Conservation (phyloP, 2,329 filamentous ascomycete genomes). For the Fusarium nodosum region DNA sequence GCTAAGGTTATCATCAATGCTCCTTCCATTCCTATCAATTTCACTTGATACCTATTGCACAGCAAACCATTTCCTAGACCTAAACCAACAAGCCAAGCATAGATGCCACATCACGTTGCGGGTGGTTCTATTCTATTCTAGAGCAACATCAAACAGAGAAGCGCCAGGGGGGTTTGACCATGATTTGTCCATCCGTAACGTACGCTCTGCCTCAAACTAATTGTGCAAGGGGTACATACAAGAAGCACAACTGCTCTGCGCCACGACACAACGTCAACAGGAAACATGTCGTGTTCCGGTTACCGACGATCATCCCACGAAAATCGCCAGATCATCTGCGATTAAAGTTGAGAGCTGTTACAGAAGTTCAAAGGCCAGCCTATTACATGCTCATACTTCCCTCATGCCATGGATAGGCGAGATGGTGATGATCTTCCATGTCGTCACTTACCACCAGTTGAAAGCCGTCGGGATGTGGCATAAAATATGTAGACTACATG, state of each 20-base stretch:
- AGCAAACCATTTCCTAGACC: conserved; percentile 17
- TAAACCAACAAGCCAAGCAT: conserved; percentile 15
- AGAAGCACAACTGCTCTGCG: conserved; percentile 19
- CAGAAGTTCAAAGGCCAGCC: conserved; percentile 22
- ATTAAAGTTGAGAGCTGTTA: conserved; percentile 32
- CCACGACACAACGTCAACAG: conserved; percentile 28
- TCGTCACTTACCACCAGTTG: conserved; percentile 6
- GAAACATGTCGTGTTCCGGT: conserved; percentile 39
- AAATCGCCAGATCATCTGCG: conserved; percentile 18
- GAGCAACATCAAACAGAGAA: conserved; percentile 14
- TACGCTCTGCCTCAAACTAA: conserved; percentile 31
- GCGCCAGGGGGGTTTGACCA: conserved; percentile 16
- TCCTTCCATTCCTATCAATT: conserved; percentile 21
- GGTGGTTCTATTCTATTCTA: conserved; percentile 2
- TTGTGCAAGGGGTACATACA: conserved; percentile 31
- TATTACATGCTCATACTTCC: conserved; percentile 20
- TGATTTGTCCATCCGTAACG: conserved; percentile 3
- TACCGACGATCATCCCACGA: conserved; percentile 34
- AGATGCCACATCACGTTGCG: conserved; percentile 8
- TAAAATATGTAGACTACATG: not conserved
- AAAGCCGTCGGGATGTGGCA: conserved; percentile 5
- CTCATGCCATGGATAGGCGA: conserved; percentile 9
- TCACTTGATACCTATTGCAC: not conserved
- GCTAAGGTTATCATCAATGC: conserved; percentile 3
- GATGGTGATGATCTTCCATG: conserved; percentile 10